Base-by-base conservation (phyloP, 164 flowering plant species). In the Akebia trifoliata region DNA sequence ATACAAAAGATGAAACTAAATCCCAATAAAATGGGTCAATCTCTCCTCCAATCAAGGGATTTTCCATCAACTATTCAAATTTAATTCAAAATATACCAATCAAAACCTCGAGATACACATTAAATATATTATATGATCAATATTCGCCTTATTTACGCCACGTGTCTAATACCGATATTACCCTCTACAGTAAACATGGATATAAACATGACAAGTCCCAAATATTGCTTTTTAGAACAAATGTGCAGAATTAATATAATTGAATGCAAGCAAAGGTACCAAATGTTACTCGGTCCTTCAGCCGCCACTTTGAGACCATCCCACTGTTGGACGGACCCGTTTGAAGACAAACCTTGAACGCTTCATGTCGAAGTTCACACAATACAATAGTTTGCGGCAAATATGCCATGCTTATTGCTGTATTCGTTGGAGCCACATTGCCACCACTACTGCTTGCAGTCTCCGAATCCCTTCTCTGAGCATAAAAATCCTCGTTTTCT, bases 221-320 rank as follows among this genome's bases (percentile, higher is more conserved):
- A 38, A 4, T 8, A 37, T 17, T 34, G 24, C 11, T 8, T 6
- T 2, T 18, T 18, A 50, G 4, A 39, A 54, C 32, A 14, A 28
- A 18, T 38, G 4, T 0, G 26, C 26, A n/a, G 8, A 17, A 29
- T 1, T 17, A 35, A 31, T 54, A 47, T n/a, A 50, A 54, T 3
- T 17, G 40, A 52, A 40, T 2, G 20, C 17, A 4, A 47, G 15
- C 8, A 20, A 48, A 22, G 51, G 18, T 25, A 24, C 28, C 26
- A 62, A 21, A 61, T 62, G 69, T 72, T 79, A 93, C 98, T 66
- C 95, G 75, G 46, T 90, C 97, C 64, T 77, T 86, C 12, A 87
- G 90, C 50, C 97, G 73, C 96, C 97, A 93, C 63, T 85, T 93
- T 2, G 96, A 87, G 35, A 80, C 94, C 61, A 84, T 63, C 4